Evolutionary conservation across 192 early-diverging fungal species (phyloP).

Genomic region (Coemansia umbellata): DNA sequence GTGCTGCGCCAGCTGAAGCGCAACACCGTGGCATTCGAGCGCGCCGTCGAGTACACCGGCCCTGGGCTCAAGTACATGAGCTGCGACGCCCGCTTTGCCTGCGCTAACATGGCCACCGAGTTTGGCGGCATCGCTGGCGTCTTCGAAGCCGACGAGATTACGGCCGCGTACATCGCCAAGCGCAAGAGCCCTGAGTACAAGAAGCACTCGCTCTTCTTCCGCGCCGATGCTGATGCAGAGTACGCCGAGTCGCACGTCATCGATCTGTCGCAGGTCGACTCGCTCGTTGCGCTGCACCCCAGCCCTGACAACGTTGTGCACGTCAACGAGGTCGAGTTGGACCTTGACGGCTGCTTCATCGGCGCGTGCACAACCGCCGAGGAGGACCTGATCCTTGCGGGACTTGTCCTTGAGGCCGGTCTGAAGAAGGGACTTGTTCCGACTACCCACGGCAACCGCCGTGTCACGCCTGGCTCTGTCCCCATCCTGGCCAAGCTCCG

Average conservation of each 20-base stretch:
- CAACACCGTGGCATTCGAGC: slow-evolving; percentile 77
- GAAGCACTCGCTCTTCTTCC: slow-evolving; percentile 68
- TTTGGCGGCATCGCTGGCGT: slow-evolving; percentile 85
- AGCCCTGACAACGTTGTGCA: slow-evolving; percentile 73
- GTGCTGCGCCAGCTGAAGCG: slow-evolving; percentile 78
- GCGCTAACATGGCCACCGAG: slow-evolving; percentile 82
- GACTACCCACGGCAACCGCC: slow-evolving; percentile 58
- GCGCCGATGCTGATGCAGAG: slow-evolving; percentile 66
- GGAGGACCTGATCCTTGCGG: slow-evolving; percentile 76
- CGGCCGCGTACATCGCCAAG: slow-evolving; percentile 67
- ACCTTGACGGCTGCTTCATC: slow-evolving; percentile 77
- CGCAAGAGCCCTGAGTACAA: slow-evolving; percentile 69
- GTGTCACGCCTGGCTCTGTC: slow-evolving; percentile 73
- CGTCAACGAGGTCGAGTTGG: slow-evolving; percentile 58
- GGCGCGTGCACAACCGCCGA: slow-evolving; percentile 81
- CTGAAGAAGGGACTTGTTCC: slow-evolving; percentile 67
- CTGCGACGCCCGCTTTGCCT: slow-evolving; percentile 77
- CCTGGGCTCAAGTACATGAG: slow-evolving; percentile 73
- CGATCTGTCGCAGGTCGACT: slow-evolving; percentile 66
- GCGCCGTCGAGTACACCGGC: slow-evolving; percentile 75
- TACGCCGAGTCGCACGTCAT: slow-evolving; percentile 79
- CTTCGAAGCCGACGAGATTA: slow-evolving; percentile 71
- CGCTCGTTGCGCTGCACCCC: slow-evolving; percentile 67
- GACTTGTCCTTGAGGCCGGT: slow-evolving; percentile 69
- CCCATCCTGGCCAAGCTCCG: slow-evolving; percentile 76